Percentiles rank a stretch among this genome's conserved stretches.
phyloP scores from a whole-genome alignment of 1,284 basidiomycete species.

The Prillingera fragicola region DNA sequence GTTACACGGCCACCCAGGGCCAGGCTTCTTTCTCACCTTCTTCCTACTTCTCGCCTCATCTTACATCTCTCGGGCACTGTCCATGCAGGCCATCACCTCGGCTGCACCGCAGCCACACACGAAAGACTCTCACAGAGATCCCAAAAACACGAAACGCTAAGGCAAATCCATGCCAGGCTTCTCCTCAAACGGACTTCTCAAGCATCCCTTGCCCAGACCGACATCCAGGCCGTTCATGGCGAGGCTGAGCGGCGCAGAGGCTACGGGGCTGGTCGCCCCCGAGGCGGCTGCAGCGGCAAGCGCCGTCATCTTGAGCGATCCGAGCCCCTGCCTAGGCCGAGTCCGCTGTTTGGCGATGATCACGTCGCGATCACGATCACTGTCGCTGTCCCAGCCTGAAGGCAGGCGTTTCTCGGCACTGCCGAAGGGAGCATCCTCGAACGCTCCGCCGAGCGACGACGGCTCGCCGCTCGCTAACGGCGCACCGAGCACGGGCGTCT shows the following conservation, averaged over 20 bases:
- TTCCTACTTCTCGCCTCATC: no score
- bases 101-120: no score
- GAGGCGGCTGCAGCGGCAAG: background rate
- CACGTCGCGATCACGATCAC: slow-evolving; percentile 7
- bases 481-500: background rate
- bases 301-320: slow-evolving; percentile 11
- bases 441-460: slow-evolving; percentile 3
- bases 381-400: slow-evolving; percentile 13
- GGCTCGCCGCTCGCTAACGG: no score
- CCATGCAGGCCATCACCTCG: no score
- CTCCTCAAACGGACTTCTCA: slow-evolving; percentile 41
- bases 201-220: slow-evolving; percentile 6
- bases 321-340: background rate
- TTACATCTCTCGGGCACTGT: no score
- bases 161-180: no score
- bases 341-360: slow-evolving; percentile 1
- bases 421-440: slow-evolving; percentile 2
- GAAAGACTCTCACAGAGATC: no score
- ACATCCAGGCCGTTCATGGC: slow-evolving; percentile 4
- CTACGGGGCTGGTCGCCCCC: background rate
- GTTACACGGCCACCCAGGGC: no score
- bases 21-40: no score
- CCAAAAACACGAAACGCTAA: no score
- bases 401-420: background rate
- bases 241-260: slow-evolving; percentile 2